A percentile compares a stretch with the other conserved stretches of the same genome.
Evolutionary conservation across 441 rosid genomes (phyloP).

Genomic region (Croton laevigatus): DNA sequence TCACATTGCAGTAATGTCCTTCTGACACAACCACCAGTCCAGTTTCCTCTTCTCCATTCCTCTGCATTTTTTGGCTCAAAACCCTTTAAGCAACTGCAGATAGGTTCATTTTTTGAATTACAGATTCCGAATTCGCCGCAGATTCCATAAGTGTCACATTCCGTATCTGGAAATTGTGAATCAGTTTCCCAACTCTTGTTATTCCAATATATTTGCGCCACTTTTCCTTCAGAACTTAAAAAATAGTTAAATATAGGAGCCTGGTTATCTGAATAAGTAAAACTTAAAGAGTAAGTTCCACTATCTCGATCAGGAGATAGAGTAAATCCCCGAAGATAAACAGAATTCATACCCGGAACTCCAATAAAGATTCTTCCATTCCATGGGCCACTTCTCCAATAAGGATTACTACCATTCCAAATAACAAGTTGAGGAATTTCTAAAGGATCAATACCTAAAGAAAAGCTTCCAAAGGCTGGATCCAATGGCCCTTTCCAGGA

Average conservation of each 20-base stretch:
- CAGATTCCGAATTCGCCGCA: conserved; percentile 44
- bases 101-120: conserved; percentile 16
- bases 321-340: conserved; percentile 30
- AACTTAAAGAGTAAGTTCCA: too few relatives aligned
- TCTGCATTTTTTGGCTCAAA: conserved; percentile 33
- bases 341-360: conserved; percentile 27
- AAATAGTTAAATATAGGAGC: too few relatives aligned
- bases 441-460: conserved; percentile 26
- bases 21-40: conserved; percentile 47
- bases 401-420: conserved; percentile 34
- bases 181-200: conserved; percentile 12
- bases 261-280: too few relatives aligned
- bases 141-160: conserved; percentile 37
- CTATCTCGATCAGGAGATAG: neutral
- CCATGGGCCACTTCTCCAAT: conserved; percentile 49
- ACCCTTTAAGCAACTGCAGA: conserved; percentile 47
- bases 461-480: conserved; percentile 49
- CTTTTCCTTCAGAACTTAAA: neutral
- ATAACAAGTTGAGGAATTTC: conserved; percentile 37
- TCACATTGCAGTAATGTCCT: conserved; percentile 29
- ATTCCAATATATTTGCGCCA: neutral
- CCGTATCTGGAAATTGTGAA: conserved; percentile 14
- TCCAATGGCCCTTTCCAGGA: conserved; percentile 47
- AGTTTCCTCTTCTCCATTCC: conserved; percentile 40
- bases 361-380: conserved; percentile 41